phyloP scores from a whole-genome alignment of 179 eudicot genomes.

The Heliamphora pulchella region DNA sequence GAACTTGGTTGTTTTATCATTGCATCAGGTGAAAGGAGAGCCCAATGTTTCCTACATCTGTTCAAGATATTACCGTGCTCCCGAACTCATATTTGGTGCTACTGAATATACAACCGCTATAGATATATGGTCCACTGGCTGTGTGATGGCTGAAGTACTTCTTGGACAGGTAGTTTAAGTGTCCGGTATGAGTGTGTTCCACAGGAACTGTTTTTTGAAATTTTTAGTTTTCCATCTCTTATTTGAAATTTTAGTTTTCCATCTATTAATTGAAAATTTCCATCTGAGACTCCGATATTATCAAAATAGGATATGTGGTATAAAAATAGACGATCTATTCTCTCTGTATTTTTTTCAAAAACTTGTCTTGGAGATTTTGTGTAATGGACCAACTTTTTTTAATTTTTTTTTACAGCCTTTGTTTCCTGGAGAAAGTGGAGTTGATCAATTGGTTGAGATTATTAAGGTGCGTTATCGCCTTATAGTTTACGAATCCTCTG shows the following conservation, averaged over 20 bases:
- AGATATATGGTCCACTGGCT: slow-evolving; percentile 95
- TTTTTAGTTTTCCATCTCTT: not conserved
- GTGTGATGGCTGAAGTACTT: slow-evolving; percentile 96
- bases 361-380: too few species aligned
- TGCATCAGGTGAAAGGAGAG: slow-evolving; percentile 78
- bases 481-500: not conserved
- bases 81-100: slow-evolving; percentile 38
- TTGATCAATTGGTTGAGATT: slow-evolving; percentile 89
- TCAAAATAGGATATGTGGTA: too few species aligned
- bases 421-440: slow-evolving; percentile 98
- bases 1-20: slow-evolving; percentile 11
- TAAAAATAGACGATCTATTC: too few species aligned
- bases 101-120: slow-evolving; percentile 92
- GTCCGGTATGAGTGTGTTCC: not conserved
- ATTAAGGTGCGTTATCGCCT: slow-evolving; percentile 51
- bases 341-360: too few species aligned
- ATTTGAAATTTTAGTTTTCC: not conserved
- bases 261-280: not conserved
- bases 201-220: not conserved
- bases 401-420: slow-evolving; percentile 51
- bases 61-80: slow-evolving; percentile 79
- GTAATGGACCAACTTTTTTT: slow-evolving; percentile 8
- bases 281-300: not conserved
- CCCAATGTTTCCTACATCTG: slow-evolving; percentile 93
- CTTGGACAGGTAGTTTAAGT: slow-evolving; percentile 68